Conservation (phyloP, 371 early-diverging fungal genomes). For the Mucor irregularis region DNA sequence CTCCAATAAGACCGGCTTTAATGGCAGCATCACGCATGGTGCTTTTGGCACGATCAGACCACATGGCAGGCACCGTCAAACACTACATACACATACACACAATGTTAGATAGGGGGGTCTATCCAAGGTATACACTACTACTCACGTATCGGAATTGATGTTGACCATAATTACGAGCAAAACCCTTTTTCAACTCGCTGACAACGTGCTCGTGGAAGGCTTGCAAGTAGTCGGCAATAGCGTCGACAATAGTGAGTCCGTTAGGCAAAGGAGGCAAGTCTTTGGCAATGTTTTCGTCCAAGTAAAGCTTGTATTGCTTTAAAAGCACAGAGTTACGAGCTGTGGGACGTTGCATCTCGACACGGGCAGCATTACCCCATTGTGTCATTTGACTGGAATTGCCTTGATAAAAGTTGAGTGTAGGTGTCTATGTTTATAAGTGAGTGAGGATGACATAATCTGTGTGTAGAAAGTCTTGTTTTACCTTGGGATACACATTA, state of each 20-base stretch:
- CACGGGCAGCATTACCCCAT: constrained; percentile 36
- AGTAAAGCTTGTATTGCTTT: constrained; percentile 49
- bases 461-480: too few species aligned
- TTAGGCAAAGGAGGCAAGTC: constrained; percentile 44
- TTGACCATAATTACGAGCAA: constrained; percentile 46
- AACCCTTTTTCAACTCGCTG: constrained; percentile 40
- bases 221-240: constrained; percentile 49
- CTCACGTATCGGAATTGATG: constrained; percentile 44
- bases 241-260: constrained; percentile 46
- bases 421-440: constrained; percentile 35
- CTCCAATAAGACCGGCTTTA: constrained; percentile 42
- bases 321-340: constrained; percentile 39
- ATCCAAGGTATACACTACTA: too few species aligned
- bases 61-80: constrained; percentile 58
- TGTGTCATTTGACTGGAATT: constrained; percentile 49
- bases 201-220: constrained; percentile 47
- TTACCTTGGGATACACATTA: constrained; percentile 60
- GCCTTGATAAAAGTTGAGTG: constrained; percentile 51
- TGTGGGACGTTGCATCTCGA: constrained; percentile 30
- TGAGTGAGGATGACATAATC: neutral
- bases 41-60: constrained; percentile 52
- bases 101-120: too few species aligned
- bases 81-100: constrained; percentile 22
- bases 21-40: constrained; percentile 54
- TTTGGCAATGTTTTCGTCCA: constrained; percentile 46